phyloP scores from a whole-genome alignment of 495 filamentous ascomycete genomes.

The Sordaria brevicollis region DNA sequence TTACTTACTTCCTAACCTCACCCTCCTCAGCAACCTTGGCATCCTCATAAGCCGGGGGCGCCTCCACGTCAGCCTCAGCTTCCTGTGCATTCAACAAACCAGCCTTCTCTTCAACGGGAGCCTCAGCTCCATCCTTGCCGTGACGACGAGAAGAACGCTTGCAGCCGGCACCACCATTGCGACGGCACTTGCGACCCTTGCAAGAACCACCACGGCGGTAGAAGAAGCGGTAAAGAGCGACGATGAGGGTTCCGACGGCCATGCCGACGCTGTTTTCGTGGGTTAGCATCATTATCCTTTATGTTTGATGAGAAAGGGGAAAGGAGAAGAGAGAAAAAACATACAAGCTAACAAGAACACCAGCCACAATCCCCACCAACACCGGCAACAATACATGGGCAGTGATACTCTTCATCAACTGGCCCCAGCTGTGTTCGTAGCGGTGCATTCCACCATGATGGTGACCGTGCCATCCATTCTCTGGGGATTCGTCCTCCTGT shows the following conservation, averaged over 20 bases:
- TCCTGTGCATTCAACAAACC: constrained; percentile 33
- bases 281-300: background rate
- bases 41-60: constrained; percentile 31
- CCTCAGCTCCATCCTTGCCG: constrained; percentile 17
- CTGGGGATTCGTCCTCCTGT: background rate
- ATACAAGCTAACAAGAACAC: constrained; percentile 42
- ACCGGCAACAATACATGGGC: constrained; percentile 42
- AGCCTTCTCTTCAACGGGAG: constrained; percentile 30
- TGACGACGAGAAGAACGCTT: constrained; percentile 8
- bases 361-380: constrained; percentile 40
- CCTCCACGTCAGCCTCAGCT: background rate
- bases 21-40: background rate
- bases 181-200: constrained; percentile 16
- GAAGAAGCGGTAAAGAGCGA: constrained; percentile 34
- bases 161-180: background rate
- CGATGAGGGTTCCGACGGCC: constrained; percentile 36
- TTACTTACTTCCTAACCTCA: background rate
- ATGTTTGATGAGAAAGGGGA: background rate
- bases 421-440: constrained; percentile 27
- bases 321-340: constrained; percentile 5
- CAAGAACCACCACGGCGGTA: constrained; percentile 15
- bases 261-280: constrained; percentile 34
- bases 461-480: constrained; percentile 3
- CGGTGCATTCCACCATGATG: constrained; percentile 7
- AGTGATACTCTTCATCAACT: constrained; percentile 35